Conservation (phyloP, 257 asterid genomes). For the Nicotiana knightiana region DNA sequence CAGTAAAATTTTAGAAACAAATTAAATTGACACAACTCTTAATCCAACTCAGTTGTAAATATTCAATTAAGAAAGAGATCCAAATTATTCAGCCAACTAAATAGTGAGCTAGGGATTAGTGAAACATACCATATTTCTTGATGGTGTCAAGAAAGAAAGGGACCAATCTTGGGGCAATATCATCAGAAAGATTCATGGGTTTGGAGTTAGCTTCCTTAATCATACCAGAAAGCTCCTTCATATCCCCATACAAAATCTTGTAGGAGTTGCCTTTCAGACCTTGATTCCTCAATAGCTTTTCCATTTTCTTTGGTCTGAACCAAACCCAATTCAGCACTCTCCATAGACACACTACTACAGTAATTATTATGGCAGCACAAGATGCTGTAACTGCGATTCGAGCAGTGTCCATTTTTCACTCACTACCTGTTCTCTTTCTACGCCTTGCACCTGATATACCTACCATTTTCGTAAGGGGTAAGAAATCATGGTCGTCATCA, state of each 20-base stretch:
- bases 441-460: too few relatives aligned
- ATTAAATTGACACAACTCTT: too few relatives aligned
- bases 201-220: background rate
- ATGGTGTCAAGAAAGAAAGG: background rate
- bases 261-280: constrained; percentile 34
- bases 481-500: too few relatives aligned
- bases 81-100: too few relatives aligned
- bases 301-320: constrained; percentile 16
- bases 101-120: too few relatives aligned
- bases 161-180: constrained; percentile 1
- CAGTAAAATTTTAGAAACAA: too few relatives aligned
- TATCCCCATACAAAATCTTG: constrained; percentile 21
- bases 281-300: constrained; percentile 9
- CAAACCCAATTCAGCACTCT: constrained; percentile 13
- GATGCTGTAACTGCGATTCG: background rate
- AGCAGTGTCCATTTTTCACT: background rate
- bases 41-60: too few relatives aligned
- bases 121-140: constrained; percentile 12
- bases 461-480: too few relatives aligned
- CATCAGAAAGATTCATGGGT: constrained; percentile 7
- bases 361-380: background rate
- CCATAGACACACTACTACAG: constrained; percentile 1
- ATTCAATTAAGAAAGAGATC: too few relatives aligned
- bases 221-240: constrained; percentile 9
- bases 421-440: too few relatives aligned